Evolutionary conservation across 2,329 filamentous ascomycete species (phyloP).

Genomic region (Didymella pinodella): DNA sequence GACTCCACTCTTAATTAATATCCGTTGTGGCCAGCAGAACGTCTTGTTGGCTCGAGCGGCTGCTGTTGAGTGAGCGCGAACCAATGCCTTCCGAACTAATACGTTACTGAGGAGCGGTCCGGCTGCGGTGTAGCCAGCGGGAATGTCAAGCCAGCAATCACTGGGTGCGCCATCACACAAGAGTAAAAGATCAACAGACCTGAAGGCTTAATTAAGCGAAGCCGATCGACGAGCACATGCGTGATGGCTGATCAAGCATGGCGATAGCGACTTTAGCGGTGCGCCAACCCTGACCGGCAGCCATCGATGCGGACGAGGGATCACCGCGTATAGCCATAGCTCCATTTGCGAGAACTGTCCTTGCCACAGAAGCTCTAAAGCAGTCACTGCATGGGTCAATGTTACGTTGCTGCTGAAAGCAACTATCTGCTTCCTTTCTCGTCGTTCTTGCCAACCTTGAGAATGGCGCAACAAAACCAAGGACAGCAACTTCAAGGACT

Average conservation of each 20-base stretch:
- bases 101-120: background rate
- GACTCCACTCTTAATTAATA: conserved; percentile 8
- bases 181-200: conserved; percentile 9
- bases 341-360: background rate
- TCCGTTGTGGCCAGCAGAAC: background rate
- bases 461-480: conserved; percentile 8
- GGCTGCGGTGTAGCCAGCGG: conserved; percentile 1
- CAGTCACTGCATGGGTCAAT: background rate
- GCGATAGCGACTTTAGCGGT: background rate
- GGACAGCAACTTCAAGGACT: conserved; percentile 6
- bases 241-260: conserved; percentile 13
- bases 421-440: background rate
- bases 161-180: background rate
- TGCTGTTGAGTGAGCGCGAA: conserved; percentile 3
- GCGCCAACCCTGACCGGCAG: background rate
- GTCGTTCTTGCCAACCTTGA: conserved; percentile 7
- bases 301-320: background rate
- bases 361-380: conserved; percentile 7
- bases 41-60: conserved; percentile 3
- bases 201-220: background rate
- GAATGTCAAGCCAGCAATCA: conserved; percentile 1
- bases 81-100: background rate
- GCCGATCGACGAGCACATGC: conserved; percentile 15
- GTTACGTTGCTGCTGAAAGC: background rate
- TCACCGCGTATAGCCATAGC: conserved; percentile 1